Base-by-base conservation (phyloP, 306 rosid species). In the Trichosanthes truncata region DNA sequence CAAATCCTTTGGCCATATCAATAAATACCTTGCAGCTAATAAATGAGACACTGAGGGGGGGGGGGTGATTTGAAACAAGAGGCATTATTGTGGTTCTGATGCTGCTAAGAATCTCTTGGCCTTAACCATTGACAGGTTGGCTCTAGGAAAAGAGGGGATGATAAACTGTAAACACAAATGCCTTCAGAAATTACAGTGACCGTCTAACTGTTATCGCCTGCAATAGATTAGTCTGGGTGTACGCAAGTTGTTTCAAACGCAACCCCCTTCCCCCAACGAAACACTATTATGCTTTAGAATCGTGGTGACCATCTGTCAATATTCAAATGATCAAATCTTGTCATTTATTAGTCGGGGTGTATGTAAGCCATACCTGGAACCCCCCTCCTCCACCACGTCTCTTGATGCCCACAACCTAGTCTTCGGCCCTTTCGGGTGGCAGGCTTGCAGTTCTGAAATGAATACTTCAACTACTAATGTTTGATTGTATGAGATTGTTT, bases 1-100 rank as follows among this genome's bases (percentile, higher is more conserved):
- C 78, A 74, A 74, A 48, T 46, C 43, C 60, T 73, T 68, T 74
- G 78, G 45, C 41, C 55, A 74, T 29, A 29, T 74, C 41, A 74
- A 31, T 74, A 25, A 46, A 45, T 72, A 21, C 77, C 59, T 25
- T 23, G 23, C 77, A 25, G 7, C 77, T 11, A 29, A 72, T 72
- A 46, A 74, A 74, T 74, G 61, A 48, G 78, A 49, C 43, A 74
- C 43, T 35, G 53, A 25, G 7, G 21, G 26, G 56, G 52, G 35
- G 23, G 51, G 51, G 63, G 21, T 2, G 52, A 45, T 45, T 3
- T 41, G 57, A 21, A 71, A 71, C 49, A 29, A 48, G 53, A 14
- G 59, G 2, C 53, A 76, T 62, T 63, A 68, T 77, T 81, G 8
- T 56, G 40, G 76, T 71, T 71, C 38, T 71, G 6, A 71, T 71